phyloP scores from a whole-genome alignment of 1,139 yeast genomes.

The Candida freyschussii region DNA sequence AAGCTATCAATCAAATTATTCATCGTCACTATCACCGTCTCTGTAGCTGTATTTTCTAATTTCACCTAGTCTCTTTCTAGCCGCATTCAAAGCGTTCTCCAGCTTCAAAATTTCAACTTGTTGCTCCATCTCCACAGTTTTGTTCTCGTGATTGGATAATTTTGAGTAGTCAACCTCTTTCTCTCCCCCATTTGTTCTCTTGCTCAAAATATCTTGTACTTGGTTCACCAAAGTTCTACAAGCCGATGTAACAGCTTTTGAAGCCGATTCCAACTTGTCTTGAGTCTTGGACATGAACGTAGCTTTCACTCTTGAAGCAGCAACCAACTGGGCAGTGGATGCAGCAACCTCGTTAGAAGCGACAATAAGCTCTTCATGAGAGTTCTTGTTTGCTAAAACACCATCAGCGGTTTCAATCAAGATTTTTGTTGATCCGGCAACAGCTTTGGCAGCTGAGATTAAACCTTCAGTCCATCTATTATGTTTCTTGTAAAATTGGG shows the following conservation, averaged over 20 bases:
- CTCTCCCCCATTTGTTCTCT: slow-evolving; percentile 29
- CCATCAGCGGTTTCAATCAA: slow-evolving; percentile 86
- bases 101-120: slow-evolving; percentile 84
- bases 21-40: slow-evolving; percentile 27
- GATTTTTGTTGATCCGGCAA: slow-evolving; percentile 77
- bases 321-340: slow-evolving; percentile 87
- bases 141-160: slow-evolving; percentile 75
- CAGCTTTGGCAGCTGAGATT: slow-evolving; percentile 85
- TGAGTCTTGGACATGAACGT: slow-evolving; percentile 74
- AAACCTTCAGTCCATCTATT: slow-evolving; percentile 95
- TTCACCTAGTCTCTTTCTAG: slow-evolving; percentile 81
- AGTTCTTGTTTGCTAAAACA: slow-evolving; percentile 54
- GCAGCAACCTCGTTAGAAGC: slow-evolving; percentile 93
- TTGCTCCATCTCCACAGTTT: slow-evolving; percentile 88
- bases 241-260: slow-evolving; percentile 66
- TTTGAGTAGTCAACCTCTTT: slow-evolving; percentile 62
- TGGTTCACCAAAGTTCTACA: slow-evolving; percentile 67
- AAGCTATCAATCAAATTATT: slow-evolving; percentile 6
- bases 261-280: slow-evolving; percentile 65
- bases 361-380: slow-evolving; percentile 82
- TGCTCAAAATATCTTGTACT: slow-evolving; percentile 57
- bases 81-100: slow-evolving; percentile 65
- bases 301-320: slow-evolving; percentile 88
- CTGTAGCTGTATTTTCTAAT: slow-evolving; percentile 55
- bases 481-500: slow-evolving; percentile 82